Base-by-base conservation (phyloP, 108 stramenopile genomes). In the Cyclotella cryptica region DNA sequence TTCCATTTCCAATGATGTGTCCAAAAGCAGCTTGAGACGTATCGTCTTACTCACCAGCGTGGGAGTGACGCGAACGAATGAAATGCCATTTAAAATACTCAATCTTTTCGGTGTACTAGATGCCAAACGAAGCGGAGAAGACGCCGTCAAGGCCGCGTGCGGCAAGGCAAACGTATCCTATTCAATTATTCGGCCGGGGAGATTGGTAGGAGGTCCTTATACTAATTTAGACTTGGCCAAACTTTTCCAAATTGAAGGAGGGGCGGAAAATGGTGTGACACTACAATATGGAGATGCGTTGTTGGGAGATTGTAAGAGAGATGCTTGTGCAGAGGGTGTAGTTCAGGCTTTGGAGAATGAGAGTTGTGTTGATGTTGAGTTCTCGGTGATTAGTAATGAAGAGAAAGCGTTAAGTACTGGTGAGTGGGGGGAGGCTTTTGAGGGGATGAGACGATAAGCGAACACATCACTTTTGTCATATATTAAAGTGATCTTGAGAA, bases 241-340 rank as follows among this genome's bases (percentile, higher is more conserved):
- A 30, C 35, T 86, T 13, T 80, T 86, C 19, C 70, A 80, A 35
- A 78, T 83, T 39, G 85, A 86, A 44, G 85, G 72, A 5, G 85
- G 80, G 12, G 78, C 88, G 27, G 80, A 84, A 39, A 84, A 86
- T 59, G 91, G 86, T n/a, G 88, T 92, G 1, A 55, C 85, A 40
- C 24, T 90, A 15, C 83, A 66, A 26, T 26, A 13, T n/a, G 91
- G 91, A 14, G 91, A 92, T 74, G 45, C 45, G 18, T 60, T 92
- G 24, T 17, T 90, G 59, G 91, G 91, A n/a, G 91, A 92, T 64
- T 88, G 87, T 68, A 86, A 85, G 57, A 60, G 89, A 51, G 86
- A 88, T 64, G 83, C 77, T 13, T 80, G 79, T 64, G 89, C 89
- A 21, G 85, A 88, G 57, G 89, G 85, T 4, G 73, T 84, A 27